Base-by-base conservation (phyloP, 306 rosid genomes). In the Cucumis cinereus region DNA sequence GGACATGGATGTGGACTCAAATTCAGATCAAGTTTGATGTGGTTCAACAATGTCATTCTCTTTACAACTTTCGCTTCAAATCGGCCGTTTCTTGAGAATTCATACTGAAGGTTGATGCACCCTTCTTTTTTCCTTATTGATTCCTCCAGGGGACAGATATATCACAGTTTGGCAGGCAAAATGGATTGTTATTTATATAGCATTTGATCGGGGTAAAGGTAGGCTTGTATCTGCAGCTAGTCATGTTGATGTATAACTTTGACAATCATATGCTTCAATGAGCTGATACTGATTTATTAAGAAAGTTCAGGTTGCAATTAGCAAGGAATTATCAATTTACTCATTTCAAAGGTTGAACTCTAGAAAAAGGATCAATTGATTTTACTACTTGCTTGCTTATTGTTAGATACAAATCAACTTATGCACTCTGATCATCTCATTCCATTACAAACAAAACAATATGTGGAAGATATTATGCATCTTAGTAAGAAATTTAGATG, bases 391-490 rank as follows among this genome's bases (percentile, higher is more conserved):
- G 45, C n/a, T 67, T 11, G 12, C 54, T 67, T 41, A 67, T 67
- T 67, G 35, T 40, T 67, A 67, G 19, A 20, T 69, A 69, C 75
- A 69, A 47, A 45, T 23, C 40, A 24, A 70, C 56, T 24, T 14
- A 7, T 45, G 55, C 7, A 20, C 35, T 41, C 74, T 45, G 7
- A 43, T 23, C 74, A 15, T 61, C 12, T 63, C 38, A 24, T 59
- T 58, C 30, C 11, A 5, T 76, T 81, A 90, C 85, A 89, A 84
- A 84, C 93, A 92, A 79, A 90, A 87, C 88, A 92, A 81, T 2
- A 88, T 4, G 77, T 95, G 91, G 83, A 95, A 92, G 66, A 92
- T 78, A 63, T 86, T 78, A 36, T 95, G 99, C 81, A 95, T 62
- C 87, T 90, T 95, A 41, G 77, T 76, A 24, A 95, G 78, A 2